Percentiles rank a stretch among this genome's conserved stretches.
Evolutionary conservation across 768 basidiomycete species (phyloP).

Genomic region (Suillus luteus): DNA sequence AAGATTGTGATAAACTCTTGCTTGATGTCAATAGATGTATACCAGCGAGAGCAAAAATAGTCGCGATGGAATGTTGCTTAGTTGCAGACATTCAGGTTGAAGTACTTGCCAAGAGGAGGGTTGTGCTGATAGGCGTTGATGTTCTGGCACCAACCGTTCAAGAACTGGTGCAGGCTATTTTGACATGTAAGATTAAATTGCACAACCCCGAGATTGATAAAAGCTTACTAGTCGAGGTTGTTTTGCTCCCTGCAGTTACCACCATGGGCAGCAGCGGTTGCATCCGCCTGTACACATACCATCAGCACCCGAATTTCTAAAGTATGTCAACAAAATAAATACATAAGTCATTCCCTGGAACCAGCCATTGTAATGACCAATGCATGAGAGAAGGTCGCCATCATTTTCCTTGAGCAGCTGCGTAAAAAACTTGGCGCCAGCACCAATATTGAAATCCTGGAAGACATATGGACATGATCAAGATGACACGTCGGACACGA

Average conservation of each 20-base stretch:
- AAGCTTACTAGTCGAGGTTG: conserved; percentile 81
- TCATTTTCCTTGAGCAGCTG: conserved; percentile 42
- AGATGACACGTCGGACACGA: conserved; percentile 5
- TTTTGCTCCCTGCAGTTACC: conserved; percentile 74
- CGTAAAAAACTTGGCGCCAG: conserved; percentile 64
- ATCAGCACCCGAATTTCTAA: background rate
- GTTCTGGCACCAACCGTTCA: conserved; percentile 74
- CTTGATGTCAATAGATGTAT: background rate
- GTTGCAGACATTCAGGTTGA: conserved; percentile 54
- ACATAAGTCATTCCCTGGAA: conserved; percentile 57
- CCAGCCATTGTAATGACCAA: conserved; percentile 85
- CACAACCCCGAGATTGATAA: conserved; percentile 3
- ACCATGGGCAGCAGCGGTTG: conserved; percentile 56
- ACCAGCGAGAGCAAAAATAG: background rate
- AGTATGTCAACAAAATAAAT: conserved; percentile 21
- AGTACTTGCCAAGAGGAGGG: conserved; percentile 60
- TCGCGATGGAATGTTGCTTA: conserved; percentile 8
- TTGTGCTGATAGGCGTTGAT: conserved; percentile 48
- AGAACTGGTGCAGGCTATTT: conserved; percentile 61
- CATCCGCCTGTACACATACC: conserved; percentile 40
- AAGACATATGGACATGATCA: background rate
- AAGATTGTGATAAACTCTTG: background rate
- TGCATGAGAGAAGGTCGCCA: conserved; percentile 55
- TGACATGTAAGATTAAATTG: conserved; percentile 1
- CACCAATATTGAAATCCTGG: conserved; percentile 71